Base-by-base conservation (phyloP, 768 basidiomycete genomes). In the Naematelia encephala region DNA sequence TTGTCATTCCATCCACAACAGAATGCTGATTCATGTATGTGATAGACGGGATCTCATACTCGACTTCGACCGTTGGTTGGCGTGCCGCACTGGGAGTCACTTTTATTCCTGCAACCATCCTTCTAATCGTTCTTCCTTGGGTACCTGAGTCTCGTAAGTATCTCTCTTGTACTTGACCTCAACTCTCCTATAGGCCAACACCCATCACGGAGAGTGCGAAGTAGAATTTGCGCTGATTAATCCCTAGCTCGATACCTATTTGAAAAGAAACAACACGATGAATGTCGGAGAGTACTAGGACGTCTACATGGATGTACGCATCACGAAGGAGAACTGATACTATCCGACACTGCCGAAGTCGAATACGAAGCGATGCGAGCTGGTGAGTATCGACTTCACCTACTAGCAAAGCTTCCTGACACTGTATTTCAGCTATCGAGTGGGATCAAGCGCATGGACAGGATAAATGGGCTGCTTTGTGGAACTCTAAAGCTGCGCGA, bases 361-460 rank as follows among this genome's bases (percentile, higher is more conserved):
- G 66, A 67, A 29, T 67, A 53, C 46, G 59, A 63, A 28, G 66
- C 66, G 10, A 61, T 67, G 66, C 43, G 51, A 59, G 66, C 66
- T 25, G 66, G n/a, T n/a, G n/a, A n/a, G n/a, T n/a, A n/a, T n/a
- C n/a, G n/a, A n/a, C n/a, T n/a, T n/a, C n/a, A n/a, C n/a, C n/a
- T n/a, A n/a, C n/a, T n/a, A n/a, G n/a, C n/a, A n/a, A n/a, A n/a
- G n/a, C n/a, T n/a, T n/a, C n/a, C n/a, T n/a, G n/a, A n/a, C n/a
- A n/a, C n/a, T n/a, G n/a, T n/a, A n/a, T n/a, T n/a, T n/a, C n/a
- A n/a, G n/a, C 66, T 3, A 67, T 67, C 49, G 57, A 59, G 19
- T 67, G 66, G 66, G 66, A 67, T 26, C 66, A 67, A 46, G 48
- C 27, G 4, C 66, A 67, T 22, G 66, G 66, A 4, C 66, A 67